phyloP scores from a whole-genome alignment of 2,329 filamentous ascomycete species.

The Magnaporthales sp. region DNA sequence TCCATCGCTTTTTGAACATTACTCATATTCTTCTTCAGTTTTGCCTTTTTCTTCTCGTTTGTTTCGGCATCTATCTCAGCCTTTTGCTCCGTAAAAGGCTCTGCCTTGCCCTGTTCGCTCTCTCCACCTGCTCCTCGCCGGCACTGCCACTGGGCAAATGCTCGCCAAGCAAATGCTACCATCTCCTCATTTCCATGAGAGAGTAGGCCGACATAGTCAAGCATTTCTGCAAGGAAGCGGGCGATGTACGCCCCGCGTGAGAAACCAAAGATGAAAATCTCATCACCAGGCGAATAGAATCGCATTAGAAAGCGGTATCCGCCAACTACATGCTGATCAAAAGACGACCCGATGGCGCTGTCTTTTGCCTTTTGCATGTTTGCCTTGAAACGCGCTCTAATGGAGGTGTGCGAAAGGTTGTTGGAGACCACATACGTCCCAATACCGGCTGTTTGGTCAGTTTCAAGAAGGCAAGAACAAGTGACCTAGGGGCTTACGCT shows the following conservation, averaged over 20 bases:
- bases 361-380: slow-evolving; percentile 70
- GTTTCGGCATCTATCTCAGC: background rate
- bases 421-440: slow-evolving; percentile 62
- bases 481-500: slow-evolving; percentile 33
- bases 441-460: slow-evolving; percentile 45
- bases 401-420: slow-evolving; percentile 48
- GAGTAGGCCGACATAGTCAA: slow-evolving; percentile 72
- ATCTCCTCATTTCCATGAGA: slow-evolving; percentile 80
- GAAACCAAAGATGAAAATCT: slow-evolving; percentile 69
- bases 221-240: slow-evolving; percentile 72
- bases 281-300: slow-evolving; percentile 55
- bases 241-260: slow-evolving; percentile 66
- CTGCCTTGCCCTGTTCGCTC: slow-evolving; percentile 18
- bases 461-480: background rate
- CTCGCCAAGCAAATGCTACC: slow-evolving; percentile 77
- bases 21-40: background rate
- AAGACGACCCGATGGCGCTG: slow-evolving; percentile 70
- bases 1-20: background rate
- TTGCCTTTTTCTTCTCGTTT: background rate
- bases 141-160: slow-evolving; percentile 65
- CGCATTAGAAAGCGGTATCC: slow-evolving; percentile 75
- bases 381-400: slow-evolving; percentile 48
- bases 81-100: slow-evolving; percentile 23
- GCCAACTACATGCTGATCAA: slow-evolving; percentile 75
- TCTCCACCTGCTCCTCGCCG: slow-evolving; percentile 37